Percentiles rank a stretch among this genome's conserved stretches.
Evolutionary conservation across 2,329 filamentous ascomycete genomes (phyloP).

Genomic region (Penicillium sp.): DNA sequence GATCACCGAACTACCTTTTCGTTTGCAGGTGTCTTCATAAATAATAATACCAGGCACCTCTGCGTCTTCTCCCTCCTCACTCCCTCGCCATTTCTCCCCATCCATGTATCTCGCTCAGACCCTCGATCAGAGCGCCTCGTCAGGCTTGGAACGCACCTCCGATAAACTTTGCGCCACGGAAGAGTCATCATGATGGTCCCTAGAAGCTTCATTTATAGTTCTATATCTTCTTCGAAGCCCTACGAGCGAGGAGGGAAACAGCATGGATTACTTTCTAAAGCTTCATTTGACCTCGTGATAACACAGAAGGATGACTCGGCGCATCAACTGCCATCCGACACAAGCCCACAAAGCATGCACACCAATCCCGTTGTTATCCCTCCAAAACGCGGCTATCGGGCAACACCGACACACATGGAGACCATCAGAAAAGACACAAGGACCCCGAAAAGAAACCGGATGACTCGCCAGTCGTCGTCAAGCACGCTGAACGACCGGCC

Average conservation of each 20-base stretch:
- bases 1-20: constrained; percentile 11
- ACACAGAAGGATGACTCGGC: constrained; percentile 22
- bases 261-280: constrained; percentile 10
- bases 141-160: constrained; percentile 33
- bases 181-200: constrained; percentile 48
- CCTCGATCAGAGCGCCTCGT: constrained; percentile 47
- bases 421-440: constrained; percentile 24
- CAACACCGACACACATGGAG: constrained; percentile 25
- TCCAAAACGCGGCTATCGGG: constrained; percentile 36
- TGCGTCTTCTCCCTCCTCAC: constrained; percentile 11
- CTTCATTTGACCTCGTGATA: constrained; percentile 16
- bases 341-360: constrained; percentile 24
- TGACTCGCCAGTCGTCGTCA: constrained; percentile 34
- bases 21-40: constrained; percentile 6
- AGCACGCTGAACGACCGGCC: constrained; percentile 43
- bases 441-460: constrained; percentile 25
- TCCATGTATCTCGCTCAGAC: constrained; percentile 48
- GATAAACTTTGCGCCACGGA: constrained; percentile 22
- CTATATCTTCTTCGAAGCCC: constrained; percentile 33
- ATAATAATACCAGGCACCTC: constrained; percentile 2
- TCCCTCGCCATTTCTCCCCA: constrained; percentile 15
- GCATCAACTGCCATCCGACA: constrained; percentile 23
- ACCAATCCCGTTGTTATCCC: constrained; percentile 43
- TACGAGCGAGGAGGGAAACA: constrained; percentile 24
- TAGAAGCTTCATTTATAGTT: constrained; percentile 44